phyloP scores from a whole-genome alignment of 2,329 filamentous ascomycete genomes.

The Hypocreales sp. region DNA sequence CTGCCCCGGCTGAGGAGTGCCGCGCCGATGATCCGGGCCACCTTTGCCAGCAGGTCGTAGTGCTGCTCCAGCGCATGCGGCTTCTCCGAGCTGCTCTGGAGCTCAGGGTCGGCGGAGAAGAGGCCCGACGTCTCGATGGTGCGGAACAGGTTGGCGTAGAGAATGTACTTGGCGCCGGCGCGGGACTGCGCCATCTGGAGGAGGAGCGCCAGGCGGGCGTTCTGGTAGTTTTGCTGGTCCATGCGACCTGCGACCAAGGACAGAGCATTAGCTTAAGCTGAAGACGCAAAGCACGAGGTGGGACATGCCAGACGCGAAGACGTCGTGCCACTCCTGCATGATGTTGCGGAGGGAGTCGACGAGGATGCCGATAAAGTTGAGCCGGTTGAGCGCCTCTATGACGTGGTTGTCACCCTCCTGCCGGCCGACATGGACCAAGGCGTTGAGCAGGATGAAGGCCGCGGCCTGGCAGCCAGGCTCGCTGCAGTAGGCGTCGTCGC shows the following conservation, averaged over 20 bases:
- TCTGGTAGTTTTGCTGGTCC: slow-evolving; percentile 34
- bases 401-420: slow-evolving; percentile 59
- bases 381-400: slow-evolving; percentile 62
- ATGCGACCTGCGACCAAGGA: slow-evolving; percentile 15
- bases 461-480: slow-evolving; percentile 71
- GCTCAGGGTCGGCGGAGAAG: slow-evolving; percentile 81
- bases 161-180: slow-evolving; percentile 69
- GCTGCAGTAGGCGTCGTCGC: slow-evolving; percentile 83
- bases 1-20: slow-evolving; percentile 68
- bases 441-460: slow-evolving; percentile 69
- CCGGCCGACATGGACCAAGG: slow-evolving; percentile 58
- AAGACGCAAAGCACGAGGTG: background rate
- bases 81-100: slow-evolving; percentile 65
- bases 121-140: slow-evolving; percentile 68
- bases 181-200: slow-evolving; percentile 73
- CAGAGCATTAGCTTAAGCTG: background rate
- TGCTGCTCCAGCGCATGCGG: slow-evolving; percentile 60
- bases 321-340: slow-evolving; percentile 52
- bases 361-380: slow-evolving; percentile 84
- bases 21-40: slow-evolving; percentile 69
- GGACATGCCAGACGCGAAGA: slow-evolving; percentile 36
- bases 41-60: slow-evolving; percentile 66
- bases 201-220: slow-evolving; percentile 69
- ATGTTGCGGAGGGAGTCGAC: slow-evolving; percentile 76
- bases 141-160: slow-evolving; percentile 78